A percentile compares a stretch with the other conserved stretches of the same genome.
phyloP scores from a whole-genome alignment of 371 early-diverging fungal species.

The Syncephalastrum monosporum region DNA sequence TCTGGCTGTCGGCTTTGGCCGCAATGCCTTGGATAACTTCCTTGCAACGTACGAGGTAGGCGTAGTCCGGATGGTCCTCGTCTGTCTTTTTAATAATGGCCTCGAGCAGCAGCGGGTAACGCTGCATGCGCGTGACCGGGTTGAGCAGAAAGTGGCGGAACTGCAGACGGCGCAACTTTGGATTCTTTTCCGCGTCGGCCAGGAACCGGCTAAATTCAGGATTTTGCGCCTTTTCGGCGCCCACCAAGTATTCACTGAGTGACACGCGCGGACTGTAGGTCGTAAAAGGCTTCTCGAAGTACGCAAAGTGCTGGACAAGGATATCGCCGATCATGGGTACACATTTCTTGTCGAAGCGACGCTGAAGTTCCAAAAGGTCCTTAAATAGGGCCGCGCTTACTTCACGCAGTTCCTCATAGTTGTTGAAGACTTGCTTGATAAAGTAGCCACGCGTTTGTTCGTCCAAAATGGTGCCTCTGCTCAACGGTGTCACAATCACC shows the following conservation, averaged over 20 bases:
- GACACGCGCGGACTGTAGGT: slow-evolving; percentile 86
- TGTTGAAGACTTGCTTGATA: slow-evolving; percentile 79
- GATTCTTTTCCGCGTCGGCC: slow-evolving; percentile 56
- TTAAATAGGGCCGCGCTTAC: slow-evolving; percentile 74
- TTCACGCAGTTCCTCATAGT: slow-evolving; percentile 70
- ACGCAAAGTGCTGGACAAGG: slow-evolving; percentile 69
- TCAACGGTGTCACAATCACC: slow-evolving; percentile 34
- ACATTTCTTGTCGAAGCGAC: slow-evolving; percentile 63
- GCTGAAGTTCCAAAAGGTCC: slow-evolving; percentile 61
- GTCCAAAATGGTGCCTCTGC: slow-evolving; percentile 45
- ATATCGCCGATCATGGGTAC: slow-evolving; percentile 88
- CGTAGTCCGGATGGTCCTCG: slow-evolving; percentile 76
- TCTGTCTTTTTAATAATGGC: slow-evolving; percentile 86
- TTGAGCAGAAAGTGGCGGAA: slow-evolving; percentile 52
- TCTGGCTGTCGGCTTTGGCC: slow-evolving; percentile 34
- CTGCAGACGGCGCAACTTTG: slow-evolving; percentile 66
- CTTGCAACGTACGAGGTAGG: slow-evolving; percentile 73
- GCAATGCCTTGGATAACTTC: slow-evolving; percentile 48
- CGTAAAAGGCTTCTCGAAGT: slow-evolving; percentile 80
- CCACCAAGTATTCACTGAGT: slow-evolving; percentile 80
- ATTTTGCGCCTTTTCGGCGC: slow-evolving; percentile 70
- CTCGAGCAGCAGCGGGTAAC: slow-evolving; percentile 86
- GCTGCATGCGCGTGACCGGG: slow-evolving; percentile 87
- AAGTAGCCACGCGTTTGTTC: slow-evolving; percentile 58
- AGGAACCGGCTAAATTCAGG: slow-evolving; percentile 71